Conservation (phyloP, 306 rosid genomes). For the Vigna angularis region DNA sequence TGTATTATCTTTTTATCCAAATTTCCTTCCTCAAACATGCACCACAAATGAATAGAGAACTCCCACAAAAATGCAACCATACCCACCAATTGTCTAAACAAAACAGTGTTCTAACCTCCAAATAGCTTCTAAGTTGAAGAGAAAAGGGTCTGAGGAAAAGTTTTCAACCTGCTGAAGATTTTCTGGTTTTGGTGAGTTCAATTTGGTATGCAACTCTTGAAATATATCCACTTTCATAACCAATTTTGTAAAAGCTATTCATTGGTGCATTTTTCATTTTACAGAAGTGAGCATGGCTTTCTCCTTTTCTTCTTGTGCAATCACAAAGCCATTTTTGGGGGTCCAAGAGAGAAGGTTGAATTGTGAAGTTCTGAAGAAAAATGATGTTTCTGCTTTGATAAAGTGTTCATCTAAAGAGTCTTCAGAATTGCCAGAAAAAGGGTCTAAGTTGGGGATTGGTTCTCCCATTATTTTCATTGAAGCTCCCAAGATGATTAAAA, state of each 20-base stretch:
- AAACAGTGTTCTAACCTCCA: not conserved
- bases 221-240: not conserved
- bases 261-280: not conserved
- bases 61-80: not conserved
- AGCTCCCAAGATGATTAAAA: conserved; percentile 80
- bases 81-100: not conserved
- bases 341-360: conserved; percentile 14
- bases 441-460: conserved; percentile 67
- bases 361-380: conserved; percentile 33
- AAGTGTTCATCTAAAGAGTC: conserved; percentile 64
- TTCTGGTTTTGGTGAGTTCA: not conserved
- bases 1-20: conserved; percentile 31
- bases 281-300: conserved; percentile 33
- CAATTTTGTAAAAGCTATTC: not conserved
- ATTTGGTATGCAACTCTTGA: not conserved
- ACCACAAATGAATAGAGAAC: conserved; percentile 9
- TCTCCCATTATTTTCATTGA: conserved; percentile 77
- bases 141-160: conserved; percentile 1
- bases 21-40: conserved; percentile 30
- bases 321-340: conserved; percentile 42
- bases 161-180: not conserved
- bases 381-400: not conserved
- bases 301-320: conserved; percentile 45
- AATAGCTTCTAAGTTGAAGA: not conserved
- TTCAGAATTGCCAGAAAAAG: conserved; percentile 38